Evolutionary conservation across 2,329 filamentous ascomycete genomes (phyloP).

Genomic region (Beauveria bassiana): DNA sequence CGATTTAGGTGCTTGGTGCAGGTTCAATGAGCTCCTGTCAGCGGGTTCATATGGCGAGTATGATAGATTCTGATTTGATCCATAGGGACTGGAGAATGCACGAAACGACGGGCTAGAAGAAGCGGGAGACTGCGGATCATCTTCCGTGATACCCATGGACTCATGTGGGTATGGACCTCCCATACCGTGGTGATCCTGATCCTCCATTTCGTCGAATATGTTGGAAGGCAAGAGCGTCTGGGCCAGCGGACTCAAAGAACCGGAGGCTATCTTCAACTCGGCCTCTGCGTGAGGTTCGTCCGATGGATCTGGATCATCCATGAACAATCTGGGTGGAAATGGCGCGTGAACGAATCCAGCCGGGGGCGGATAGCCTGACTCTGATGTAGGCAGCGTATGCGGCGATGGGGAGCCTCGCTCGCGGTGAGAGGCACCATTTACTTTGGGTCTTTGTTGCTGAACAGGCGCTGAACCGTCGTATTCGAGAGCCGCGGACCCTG

Average conservation of each 20-base stretch:
- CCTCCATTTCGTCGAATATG: conserved; percentile 55
- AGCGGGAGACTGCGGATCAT: conserved; percentile 52
- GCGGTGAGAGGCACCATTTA: conserved; percentile 40
- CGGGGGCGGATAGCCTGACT: conserved; percentile 40
- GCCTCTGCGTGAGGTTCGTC: conserved; percentile 48
- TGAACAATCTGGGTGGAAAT: conserved; percentile 46
- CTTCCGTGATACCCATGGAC: conserved; percentile 22
- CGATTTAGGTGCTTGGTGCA: conserved; percentile 32
- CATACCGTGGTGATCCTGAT: conserved; percentile 43
- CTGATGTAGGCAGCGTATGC: conserved; percentile 27
- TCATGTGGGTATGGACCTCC: conserved; percentile 27
- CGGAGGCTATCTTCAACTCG: conserved; percentile 54
- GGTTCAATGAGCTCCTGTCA: conserved; percentile 36
- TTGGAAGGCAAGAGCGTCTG: conserved; percentile 64
- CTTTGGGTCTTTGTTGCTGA: conserved; percentile 41
- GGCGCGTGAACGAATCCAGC: conserved; percentile 46
- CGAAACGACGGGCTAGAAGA: conserved; percentile 52
- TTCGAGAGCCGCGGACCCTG: conserved; percentile 37
- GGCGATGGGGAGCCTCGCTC: conserved; percentile 32
- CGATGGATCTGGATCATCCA: conserved; percentile 28
- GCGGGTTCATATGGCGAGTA: conserved; percentile 43
- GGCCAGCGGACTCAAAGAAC: conserved; percentile 70
- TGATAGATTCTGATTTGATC: conserved; percentile 50
- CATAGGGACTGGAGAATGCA: conserved; percentile 54
- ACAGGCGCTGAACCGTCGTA: conserved; percentile 35